These are phyloP conservation scores for Pyrus betulifolia DNA, from an alignment of 306 rosid genomes.

Conservation along the genomic window DNA sequence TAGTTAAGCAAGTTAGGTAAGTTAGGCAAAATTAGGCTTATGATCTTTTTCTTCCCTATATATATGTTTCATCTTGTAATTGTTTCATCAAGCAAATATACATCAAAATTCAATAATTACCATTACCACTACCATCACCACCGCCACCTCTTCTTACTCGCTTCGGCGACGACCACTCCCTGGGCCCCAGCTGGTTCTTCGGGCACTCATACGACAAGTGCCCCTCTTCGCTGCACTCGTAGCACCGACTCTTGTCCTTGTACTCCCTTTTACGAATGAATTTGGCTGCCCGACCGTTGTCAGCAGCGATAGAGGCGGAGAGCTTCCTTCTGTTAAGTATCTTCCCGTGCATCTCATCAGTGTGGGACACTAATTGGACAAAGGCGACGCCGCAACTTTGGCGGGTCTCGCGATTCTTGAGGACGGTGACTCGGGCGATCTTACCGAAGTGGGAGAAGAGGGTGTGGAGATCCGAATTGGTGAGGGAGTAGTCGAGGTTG, in stretches of 20 bases:
- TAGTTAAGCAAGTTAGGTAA: too few species aligned
- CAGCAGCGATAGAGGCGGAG: constrained; percentile 60
- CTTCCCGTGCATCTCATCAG: constrained; percentile 59
- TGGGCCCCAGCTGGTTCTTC: constrained; percentile 53
- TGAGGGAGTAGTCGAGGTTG: constrained; percentile 70
- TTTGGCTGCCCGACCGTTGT: constrained; percentile 82
- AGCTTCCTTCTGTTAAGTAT: constrained; percentile 66
- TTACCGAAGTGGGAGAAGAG: constrained; percentile 81
- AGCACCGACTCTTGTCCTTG: constrained; percentile 64
- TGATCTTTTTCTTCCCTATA: too few species aligned
- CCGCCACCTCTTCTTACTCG: constrained; percentile 14
- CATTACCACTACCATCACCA: neutral
- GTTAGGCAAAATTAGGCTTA: too few species aligned
- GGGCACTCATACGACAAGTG: constrained; percentile 87
- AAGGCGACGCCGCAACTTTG: constrained; percentile 81
- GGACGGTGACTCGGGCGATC: constrained; percentile 80
- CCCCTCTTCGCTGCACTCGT: constrained; percentile 62
- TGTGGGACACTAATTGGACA: constrained; percentile 69
- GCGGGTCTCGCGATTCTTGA: constrained; percentile 80
- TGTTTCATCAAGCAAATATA: too few species aligned
- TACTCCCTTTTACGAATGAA: constrained; percentile 66
- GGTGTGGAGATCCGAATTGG: constrained; percentile 88
- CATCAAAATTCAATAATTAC: too few species aligned
- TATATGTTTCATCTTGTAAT: too few species aligned
- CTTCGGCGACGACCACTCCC: constrained; percentile 57